Percentiles rank a stretch among this genome's conserved stretches.
phyloP scores from a whole-genome alignment of 306 rosid genomes.

The Spatholobus suberectus region DNA sequence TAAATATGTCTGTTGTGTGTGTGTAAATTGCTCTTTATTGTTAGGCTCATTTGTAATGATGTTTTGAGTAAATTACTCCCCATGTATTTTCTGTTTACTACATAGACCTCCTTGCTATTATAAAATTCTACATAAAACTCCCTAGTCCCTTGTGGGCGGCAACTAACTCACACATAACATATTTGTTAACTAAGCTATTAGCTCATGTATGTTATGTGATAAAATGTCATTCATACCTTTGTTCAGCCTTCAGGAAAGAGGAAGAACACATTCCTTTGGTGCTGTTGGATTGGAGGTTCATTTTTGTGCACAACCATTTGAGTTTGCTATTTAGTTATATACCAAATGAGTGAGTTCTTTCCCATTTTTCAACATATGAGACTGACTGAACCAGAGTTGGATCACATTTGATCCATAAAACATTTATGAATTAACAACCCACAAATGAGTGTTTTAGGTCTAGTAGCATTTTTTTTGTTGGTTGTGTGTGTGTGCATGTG shows the following conservation, averaged over 20 bases:
- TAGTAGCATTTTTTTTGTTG: neutral
- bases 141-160: neutral
- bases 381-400: neutral
- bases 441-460: neutral
- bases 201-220: slow-evolving; percentile 26
- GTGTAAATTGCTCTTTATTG: neutral
- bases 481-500: neutral
- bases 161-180: neutral
- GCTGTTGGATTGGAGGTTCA: slow-evolving; percentile 2
- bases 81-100: no score
- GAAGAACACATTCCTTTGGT: neutral
- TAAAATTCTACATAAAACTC: neutral
- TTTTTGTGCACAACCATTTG: slow-evolving; percentile 2
- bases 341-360: slow-evolving; percentile 7
- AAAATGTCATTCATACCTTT: slow-evolving; percentile 6
- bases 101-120: no score
- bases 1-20: no score
- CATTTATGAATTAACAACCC: neutral
- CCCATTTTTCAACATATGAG: neutral
- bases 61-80: neutral
- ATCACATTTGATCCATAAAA: neutral
- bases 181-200: slow-evolving; percentile 23
- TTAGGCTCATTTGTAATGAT: neutral
- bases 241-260: slow-evolving; percentile 8
- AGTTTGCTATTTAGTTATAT: neutral